These are phyloP conservation scores for Kodamaea hsintzibuensis DNA, from an alignment of 805 yeast species.

Conservation along the genomic window DNA sequence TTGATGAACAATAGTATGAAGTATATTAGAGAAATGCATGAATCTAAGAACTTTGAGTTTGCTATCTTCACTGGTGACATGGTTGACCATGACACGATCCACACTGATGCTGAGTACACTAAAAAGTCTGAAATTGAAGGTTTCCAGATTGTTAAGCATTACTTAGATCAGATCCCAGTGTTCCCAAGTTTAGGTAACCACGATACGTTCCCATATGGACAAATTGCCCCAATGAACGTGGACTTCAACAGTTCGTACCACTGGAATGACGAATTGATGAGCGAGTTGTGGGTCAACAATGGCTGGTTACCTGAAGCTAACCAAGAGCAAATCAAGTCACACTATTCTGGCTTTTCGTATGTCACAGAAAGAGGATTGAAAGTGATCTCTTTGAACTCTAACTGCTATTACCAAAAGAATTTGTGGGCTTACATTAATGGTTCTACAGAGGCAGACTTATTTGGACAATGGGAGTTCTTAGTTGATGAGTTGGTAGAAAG, in stretches of 20 bases:
- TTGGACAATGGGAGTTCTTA: slow-evolving; percentile 63
- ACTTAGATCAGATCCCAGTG: slow-evolving; percentile 53
- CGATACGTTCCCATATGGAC: slow-evolving; percentile 73
- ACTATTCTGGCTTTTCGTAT: slow-evolving; percentile 63
- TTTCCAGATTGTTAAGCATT: slow-evolving; percentile 58
- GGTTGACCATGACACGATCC: slow-evolving; percentile 63
- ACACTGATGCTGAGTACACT: slow-evolving; percentile 59
- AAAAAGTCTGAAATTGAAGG: slow-evolving; percentile 72
- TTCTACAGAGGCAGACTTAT: slow-evolving; percentile 56
- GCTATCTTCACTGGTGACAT: slow-evolving; percentile 73
- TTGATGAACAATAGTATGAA: slow-evolving; percentile 59
- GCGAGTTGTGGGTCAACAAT: slow-evolving; percentile 36
- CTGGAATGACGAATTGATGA: slow-evolving; percentile 40
- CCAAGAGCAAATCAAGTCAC: slow-evolving; percentile 34
- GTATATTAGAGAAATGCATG: slow-evolving; percentile 38
- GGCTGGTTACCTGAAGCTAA: slow-evolving; percentile 36
- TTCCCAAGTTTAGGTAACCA: slow-evolving; percentile 69
- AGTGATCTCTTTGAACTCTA: slow-evolving; percentile 64
- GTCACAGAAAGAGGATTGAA: slow-evolving; percentile 58
- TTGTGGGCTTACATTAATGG: slow-evolving; percentile 52
- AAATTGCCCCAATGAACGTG: slow-evolving; percentile 52
- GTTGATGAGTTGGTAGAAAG: slow-evolving; percentile 62
- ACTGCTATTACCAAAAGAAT: slow-evolving; percentile 66
- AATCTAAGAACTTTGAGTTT: slow-evolving; percentile 50
- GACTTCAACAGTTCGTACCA: slow-evolving; percentile 31